Base-by-base conservation (phyloP, 192 early-diverging fungal species). In the Geranomyces variabilis region DNA sequence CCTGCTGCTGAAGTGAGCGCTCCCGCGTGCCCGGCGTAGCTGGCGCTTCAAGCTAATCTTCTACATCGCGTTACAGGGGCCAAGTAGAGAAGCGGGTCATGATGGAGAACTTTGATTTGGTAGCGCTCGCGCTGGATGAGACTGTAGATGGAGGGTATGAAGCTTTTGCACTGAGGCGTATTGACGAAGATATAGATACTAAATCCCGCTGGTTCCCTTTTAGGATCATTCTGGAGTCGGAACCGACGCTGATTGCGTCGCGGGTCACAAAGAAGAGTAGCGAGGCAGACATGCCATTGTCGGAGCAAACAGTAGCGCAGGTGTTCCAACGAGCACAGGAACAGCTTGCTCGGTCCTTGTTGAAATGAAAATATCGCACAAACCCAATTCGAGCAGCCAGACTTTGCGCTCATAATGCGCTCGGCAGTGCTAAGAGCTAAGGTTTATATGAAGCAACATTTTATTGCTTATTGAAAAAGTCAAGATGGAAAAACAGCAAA, bases 91-190 rank as follows among this genome's bases (percentile, higher is more conserved):
- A 96, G 79, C 86, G 94, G 58, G 83, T 86, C 46, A 82, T 99
- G 17, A 76, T 97, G 67, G 94, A 97, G 75, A 94, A 93, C 81
- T 80, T 94, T 41, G 96, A 99, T 81, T 83, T 95, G 63, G 92
- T 96, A 0, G 87, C 93, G 48, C 86, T 99, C 36, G 90, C 91
- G 4, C 77, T 99, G 46, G 96, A 99, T 79, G 96, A 99, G 74
- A 89, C 92, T 41, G 89, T 99, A 30, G 96, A 99, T 77, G 93
- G 96, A 69, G 96, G 93, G 92, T 94, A 43, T n/a, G n/a, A 29
- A 67, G 15, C 9, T 46, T 17, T 29, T 13, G 29, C 58, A 19
- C 33, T 29, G 36, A 33, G 1, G 63, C 45, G 22, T 21, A 22
- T 59, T 28, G 3, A 17, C 7, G 1, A 1, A 4, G 36, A 3